Conservation (phyloP, 1,139 yeast genomes). For the Williopsis jadinii region DNA sequence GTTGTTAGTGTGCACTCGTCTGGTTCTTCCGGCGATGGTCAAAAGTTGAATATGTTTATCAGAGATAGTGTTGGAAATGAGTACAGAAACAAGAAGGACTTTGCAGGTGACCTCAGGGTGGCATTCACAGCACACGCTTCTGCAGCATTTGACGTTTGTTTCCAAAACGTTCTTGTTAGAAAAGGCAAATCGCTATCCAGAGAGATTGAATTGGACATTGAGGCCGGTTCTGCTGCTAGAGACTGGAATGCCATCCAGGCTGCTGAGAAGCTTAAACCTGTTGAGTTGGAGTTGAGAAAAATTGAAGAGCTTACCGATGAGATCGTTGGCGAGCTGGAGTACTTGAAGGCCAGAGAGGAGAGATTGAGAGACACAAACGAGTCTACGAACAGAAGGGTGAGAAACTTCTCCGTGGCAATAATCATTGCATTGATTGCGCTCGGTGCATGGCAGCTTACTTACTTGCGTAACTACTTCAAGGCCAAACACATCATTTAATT, state of each 20-base stretch:
- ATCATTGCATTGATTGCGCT: slow-evolving; percentile 64
- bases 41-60: slow-evolving; percentile 53
- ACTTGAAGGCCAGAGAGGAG: slow-evolving; percentile 82
- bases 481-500: slow-evolving; percentile 81
- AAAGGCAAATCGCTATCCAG: slow-evolving; percentile 39
- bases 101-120: slow-evolving; percentile 58
- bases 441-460: slow-evolving; percentile 88
- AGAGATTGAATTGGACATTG: slow-evolving; percentile 83
- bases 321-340: slow-evolving; percentile 68
- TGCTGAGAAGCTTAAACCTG: slow-evolving; percentile 85
- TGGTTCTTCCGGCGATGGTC: slow-evolving; percentile 83
- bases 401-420: slow-evolving; percentile 70
- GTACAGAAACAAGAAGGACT: slow-evolving; percentile 56
- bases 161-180: slow-evolving; percentile 53
- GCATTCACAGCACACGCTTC: slow-evolving; percentile 81
- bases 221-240: slow-evolving; percentile 93
- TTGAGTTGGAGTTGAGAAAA: slow-evolving; percentile 81
- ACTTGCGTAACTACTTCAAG: slow-evolving; percentile 88
- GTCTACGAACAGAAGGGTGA: slow-evolving; percentile 72
- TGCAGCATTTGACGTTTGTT: slow-evolving; percentile 87
- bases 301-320: slow-evolving; percentile 80
- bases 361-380: slow-evolving; percentile 95
- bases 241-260: slow-evolving; percentile 97
- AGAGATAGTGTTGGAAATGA: slow-evolving; percentile 67
- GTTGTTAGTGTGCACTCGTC: slow-evolving; percentile 71